phyloP scores from a whole-genome alignment of 257 asterid species.

The Scutellaria minor region DNA sequence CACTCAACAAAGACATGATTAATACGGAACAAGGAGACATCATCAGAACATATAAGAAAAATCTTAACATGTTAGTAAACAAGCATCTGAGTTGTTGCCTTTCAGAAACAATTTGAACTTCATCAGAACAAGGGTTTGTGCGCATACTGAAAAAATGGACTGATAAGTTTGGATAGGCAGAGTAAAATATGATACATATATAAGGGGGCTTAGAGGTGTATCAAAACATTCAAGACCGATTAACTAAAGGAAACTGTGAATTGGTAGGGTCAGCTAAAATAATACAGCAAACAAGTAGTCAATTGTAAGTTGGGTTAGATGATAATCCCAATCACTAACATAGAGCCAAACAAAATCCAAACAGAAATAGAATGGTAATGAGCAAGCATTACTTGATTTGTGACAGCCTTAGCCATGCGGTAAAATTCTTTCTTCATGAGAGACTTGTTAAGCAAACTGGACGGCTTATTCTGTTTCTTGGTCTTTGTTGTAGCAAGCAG shows the following conservation, averaged over 20 bases:
- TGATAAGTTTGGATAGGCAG: background rate
- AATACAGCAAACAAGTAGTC: background rate
- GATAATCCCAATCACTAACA: background rate
- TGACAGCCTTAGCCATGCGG: slow-evolving; percentile 92
- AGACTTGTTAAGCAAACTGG: slow-evolving; percentile 73
- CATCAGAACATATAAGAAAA: background rate
- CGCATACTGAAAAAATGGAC: background rate
- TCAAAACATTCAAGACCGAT: background rate
- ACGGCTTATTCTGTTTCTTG: slow-evolving; percentile 85
- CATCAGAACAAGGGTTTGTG: background rate
- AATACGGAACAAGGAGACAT: background rate
- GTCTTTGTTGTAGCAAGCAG: slow-evolving; percentile 84
- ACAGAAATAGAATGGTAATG: background rate
- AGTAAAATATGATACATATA: background rate
- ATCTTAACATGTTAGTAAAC: background rate
- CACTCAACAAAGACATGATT: slow-evolving; percentile 15
- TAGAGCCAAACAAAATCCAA: background rate
- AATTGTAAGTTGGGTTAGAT: background rate
- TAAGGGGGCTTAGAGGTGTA: background rate
- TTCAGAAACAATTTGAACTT: background rate
- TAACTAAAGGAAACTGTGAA: background rate
- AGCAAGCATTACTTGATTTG: slow-evolving; percentile 66
- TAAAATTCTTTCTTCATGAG: slow-evolving; percentile 89
- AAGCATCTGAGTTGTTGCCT: background rate
- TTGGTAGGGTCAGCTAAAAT: background rate